Evolutionary conservation across 2,329 filamentous ascomycete species (phyloP).

Genomic region (Sporothrix humicola): DNA sequence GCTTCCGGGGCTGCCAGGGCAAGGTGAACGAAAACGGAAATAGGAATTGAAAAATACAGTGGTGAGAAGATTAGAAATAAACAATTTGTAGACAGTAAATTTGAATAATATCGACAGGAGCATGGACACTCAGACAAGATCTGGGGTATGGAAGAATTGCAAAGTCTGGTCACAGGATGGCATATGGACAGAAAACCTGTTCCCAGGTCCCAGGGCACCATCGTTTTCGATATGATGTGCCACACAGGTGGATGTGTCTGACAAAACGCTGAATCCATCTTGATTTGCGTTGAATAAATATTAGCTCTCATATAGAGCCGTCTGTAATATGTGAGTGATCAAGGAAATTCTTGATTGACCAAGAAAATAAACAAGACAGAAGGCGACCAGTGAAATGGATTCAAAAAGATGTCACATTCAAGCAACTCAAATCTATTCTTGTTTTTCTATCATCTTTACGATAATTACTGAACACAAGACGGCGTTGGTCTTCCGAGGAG

Average conservation of each 20-base stretch:
- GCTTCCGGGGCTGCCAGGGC: neutral
- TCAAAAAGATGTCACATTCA: neutral
- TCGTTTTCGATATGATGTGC: neutral
- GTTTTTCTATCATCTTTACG: too few species aligned
- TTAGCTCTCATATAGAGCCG: neutral
- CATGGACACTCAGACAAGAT: neutral
- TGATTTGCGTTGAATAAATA: neutral
- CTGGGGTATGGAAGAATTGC: neutral
- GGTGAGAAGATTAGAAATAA: neutral
- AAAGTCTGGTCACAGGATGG: neutral
- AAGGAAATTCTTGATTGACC: too few species aligned
- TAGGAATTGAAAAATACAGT: neutral
- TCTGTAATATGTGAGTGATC: neutral
- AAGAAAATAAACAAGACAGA: neutral
- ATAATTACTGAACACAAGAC: too few species aligned
- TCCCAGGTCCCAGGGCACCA: slow-evolving; percentile 10
- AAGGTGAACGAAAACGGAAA: neutral
- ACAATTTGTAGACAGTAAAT: neutral
- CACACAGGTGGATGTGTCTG: neutral
- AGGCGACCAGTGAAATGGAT: neutral
- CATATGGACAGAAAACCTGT: slow-evolving; percentile 7
- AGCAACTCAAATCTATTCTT: neutral
- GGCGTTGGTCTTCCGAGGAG: neutral
- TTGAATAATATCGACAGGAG: neutral
- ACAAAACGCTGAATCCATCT: too few species aligned